Conservation (phyloP, 768 basidiomycete species). For the Leccinum boreale region DNA sequence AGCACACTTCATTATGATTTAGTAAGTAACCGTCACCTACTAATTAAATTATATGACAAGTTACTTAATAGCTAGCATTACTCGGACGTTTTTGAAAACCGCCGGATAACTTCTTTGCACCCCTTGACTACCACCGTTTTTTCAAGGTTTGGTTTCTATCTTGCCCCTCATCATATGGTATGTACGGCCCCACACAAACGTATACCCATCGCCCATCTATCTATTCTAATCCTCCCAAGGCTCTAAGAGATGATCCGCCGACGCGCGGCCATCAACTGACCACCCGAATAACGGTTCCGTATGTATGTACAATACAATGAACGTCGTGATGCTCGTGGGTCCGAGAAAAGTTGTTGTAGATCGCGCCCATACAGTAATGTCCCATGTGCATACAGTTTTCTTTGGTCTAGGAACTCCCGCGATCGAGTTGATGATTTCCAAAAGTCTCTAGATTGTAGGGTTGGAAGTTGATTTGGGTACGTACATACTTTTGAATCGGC, state of each 20-base stretch:
- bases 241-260: neutral
- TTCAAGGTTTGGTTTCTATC: too few species aligned
- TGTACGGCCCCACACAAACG: neutral
- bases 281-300: neutral
- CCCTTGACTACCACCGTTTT: neutral
- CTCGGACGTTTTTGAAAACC: neutral
- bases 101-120: neutral
- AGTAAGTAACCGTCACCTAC: neutral
- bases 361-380: too few species aligned
- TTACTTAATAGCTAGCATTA: neutral
- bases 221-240: neutral
- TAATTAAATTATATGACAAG: neutral
- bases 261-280: neutral
- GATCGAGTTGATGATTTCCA: neutral
- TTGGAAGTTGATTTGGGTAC: neutral
- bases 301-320: neutral
- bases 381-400: neutral
- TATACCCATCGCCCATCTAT: neutral
- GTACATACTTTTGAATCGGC: neutral
- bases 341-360: too few species aligned
- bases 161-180: neutral
- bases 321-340: neutral
- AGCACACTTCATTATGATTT: neutral
- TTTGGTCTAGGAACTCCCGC: neutral
- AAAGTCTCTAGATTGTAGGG: too few species aligned